Conservation (phyloP, 176 grass and related monocot species). For the Stipa capillata region DNA sequence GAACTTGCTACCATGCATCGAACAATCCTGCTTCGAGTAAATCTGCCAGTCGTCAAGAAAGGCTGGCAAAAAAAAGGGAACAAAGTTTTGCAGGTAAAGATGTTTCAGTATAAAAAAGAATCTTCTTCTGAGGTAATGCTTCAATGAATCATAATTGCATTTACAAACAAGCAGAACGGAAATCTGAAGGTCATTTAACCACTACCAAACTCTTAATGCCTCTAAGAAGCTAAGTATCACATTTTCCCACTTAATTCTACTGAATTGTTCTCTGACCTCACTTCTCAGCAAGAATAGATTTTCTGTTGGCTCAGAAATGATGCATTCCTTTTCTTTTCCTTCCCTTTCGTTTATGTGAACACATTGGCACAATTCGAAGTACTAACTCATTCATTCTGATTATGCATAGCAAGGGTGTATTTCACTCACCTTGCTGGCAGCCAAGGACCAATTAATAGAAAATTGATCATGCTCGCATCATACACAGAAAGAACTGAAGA, state of each 20-base stretch:
- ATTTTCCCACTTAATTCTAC: not conserved
- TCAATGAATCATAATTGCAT: not conserved
- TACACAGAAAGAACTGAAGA: not conserved
- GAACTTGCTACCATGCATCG: slow-evolving; percentile 36
- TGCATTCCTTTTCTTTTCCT: not conserved
- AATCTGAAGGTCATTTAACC: not conserved
- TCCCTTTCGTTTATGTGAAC: not conserved
- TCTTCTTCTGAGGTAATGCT: not conserved
- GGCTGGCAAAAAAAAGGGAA: slow-evolving; percentile 30
- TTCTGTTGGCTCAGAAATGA: not conserved
- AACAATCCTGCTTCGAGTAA: slow-evolving; percentile 30
- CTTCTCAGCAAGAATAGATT: not conserved
- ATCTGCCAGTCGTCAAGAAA: slow-evolving; percentile 18
- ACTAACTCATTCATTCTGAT: not conserved
- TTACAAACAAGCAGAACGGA: not conserved
- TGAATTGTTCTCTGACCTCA: not conserved
- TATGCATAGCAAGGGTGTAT: not conserved
- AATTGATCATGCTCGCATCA: not conserved
- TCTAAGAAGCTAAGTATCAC: not conserved
- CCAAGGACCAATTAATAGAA: not conserved
- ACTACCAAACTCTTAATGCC: not conserved
- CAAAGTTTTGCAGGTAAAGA: not conserved
- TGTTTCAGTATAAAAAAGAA: not conserved
- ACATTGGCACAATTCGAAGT: not conserved
- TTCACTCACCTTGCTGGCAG: not conserved